Percentiles rank a stretch among this genome's conserved stretches.
Evolutionary conservation across 805 yeast species (phyloP).

Genomic region (Hanseniaspora thailandica): DNA sequence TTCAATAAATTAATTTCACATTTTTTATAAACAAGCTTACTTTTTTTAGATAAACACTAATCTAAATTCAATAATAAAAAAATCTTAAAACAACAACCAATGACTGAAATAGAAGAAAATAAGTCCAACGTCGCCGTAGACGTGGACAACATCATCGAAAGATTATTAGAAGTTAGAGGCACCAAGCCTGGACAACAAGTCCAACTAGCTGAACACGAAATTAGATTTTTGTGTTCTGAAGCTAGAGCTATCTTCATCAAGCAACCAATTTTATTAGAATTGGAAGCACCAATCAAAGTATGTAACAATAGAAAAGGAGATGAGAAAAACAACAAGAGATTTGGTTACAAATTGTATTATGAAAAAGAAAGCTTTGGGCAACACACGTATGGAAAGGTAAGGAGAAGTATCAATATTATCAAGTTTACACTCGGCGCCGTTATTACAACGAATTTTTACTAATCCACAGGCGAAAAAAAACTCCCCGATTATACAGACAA

Average conservation of each 20-base stretch:
- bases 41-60: not conserved
- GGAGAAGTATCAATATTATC: too few relatives aligned
- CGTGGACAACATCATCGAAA: conserved; percentile 91
- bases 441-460: too few relatives aligned
- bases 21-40: not conserved
- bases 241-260: conserved; percentile 97
- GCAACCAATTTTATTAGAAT: conserved; percentile 88
- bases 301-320: too few relatives aligned
- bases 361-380: too few relatives aligned
- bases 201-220: conserved; percentile 83
- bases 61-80: conserved; percentile 3
- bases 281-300: conserved; percentile 92
- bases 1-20: not conserved
- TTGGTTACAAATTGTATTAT: too few relatives aligned
- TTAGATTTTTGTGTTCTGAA: conserved; percentile 88
- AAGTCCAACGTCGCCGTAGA: conserved; percentile 49
- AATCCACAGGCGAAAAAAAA: too few relatives aligned
- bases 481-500: too few relatives aligned
- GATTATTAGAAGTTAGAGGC: conserved; percentile 93
- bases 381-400: too few relatives aligned
- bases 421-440: too few relatives aligned
- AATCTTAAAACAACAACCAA: not conserved
- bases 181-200: conserved; percentile 98
- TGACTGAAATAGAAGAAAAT: conserved; percentile 13
- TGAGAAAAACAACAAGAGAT: not conserved